Conservation (phyloP, 202 grass and related monocot species). For the Eragrostis tef region DNA sequence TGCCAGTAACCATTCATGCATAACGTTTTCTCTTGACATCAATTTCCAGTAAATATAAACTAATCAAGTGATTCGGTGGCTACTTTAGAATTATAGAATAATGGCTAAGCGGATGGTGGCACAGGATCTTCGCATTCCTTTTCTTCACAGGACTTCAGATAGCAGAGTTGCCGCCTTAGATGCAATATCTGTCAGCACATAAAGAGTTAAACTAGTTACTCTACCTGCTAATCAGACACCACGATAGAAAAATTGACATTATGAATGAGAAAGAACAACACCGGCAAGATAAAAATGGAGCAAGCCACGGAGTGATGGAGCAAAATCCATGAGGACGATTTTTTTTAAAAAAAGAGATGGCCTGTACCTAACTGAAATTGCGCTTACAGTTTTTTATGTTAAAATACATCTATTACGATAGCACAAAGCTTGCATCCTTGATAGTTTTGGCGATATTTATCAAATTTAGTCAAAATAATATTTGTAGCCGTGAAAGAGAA, state of each 20-base stretch:
- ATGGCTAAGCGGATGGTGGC: too few species aligned
- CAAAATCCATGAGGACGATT: background rate
- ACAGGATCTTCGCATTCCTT: too few species aligned
- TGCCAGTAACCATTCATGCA: background rate
- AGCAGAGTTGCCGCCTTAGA: too few species aligned
- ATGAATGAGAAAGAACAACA: background rate
- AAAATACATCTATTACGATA: background rate
- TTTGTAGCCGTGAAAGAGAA: background rate
- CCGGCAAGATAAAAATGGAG: constrained; percentile 8
- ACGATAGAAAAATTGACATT: constrained; percentile 12
- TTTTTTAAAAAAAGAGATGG: background rate
- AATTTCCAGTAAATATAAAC: background rate
- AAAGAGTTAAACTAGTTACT: too few species aligned
- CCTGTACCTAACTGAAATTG: background rate
- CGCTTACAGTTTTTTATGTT: background rate
- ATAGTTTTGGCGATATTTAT: background rate
- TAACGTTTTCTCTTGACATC: background rate
- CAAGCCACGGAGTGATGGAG: background rate
- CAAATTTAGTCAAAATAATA: background rate
- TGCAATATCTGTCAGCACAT: too few species aligned
- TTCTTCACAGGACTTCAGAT: too few species aligned
- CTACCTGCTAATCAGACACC: background rate
- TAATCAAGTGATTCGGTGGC: background rate
- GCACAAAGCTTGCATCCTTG: background rate
- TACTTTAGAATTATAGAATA: background rate